These are phyloP conservation scores for Lolium multiflorum DNA, from an alignment of 176 grass and related monocot genomes.

Conservation along the genomic window DNA sequence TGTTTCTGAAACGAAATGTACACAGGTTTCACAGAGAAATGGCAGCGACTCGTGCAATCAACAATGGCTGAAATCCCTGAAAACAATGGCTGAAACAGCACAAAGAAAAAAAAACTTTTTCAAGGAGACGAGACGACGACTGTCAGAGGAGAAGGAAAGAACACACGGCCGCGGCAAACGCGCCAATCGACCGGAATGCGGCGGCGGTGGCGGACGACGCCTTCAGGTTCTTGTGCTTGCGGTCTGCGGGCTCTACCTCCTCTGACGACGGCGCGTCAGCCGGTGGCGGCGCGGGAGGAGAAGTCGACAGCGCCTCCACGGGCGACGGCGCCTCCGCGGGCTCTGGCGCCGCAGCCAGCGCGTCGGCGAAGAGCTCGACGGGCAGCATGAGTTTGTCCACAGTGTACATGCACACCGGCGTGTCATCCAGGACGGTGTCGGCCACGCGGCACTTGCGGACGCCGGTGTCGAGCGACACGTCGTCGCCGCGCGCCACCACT, in stretches of 20 bases:
- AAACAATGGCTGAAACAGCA: neutral
- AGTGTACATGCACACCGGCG: constrained; percentile 70
- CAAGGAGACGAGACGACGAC: neutral
- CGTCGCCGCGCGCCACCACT: constrained; percentile 65
- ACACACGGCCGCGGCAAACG: constrained; percentile 34
- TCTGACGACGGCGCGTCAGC: constrained; percentile 41
- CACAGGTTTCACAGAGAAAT: neutral
- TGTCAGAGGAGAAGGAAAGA: neutral
- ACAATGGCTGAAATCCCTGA: neutral
- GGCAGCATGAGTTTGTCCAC: constrained; percentile 78
- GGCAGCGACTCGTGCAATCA: constrained; percentile 21
- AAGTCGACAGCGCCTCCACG: neutral
- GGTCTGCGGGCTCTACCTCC: constrained; percentile 48
- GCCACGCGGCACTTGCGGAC: constrained; percentile 73
- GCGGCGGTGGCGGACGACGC: constrained; percentile 18
- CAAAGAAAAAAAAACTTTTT: neutral
- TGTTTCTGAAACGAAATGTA: neutral
- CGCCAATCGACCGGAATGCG: neutral
- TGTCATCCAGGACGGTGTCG: constrained; percentile 74
- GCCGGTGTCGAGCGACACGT: constrained; percentile 76
- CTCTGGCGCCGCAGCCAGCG: constrained; percentile 34
- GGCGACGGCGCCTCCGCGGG: constrained; percentile 34
- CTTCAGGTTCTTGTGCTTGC: constrained; percentile 52
- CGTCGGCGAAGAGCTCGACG: constrained; percentile 66
- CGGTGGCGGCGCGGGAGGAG: constrained; percentile 42